Evolutionary conservation across 371 early-diverging fungal genomes (phyloP).

Genomic region (Apophysomyces elegans): DNA sequence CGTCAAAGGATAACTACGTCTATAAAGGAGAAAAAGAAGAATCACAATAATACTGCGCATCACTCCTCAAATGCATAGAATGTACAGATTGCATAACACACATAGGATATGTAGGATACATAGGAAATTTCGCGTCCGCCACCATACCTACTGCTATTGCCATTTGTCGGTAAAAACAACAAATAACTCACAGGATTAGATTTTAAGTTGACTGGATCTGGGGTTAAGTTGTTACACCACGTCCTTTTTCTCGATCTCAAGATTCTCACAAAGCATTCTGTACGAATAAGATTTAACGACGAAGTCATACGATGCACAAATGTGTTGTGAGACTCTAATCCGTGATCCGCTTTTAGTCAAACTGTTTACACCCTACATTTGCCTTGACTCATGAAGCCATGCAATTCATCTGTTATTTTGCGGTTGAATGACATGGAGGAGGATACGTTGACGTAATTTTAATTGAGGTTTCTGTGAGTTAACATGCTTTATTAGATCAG

Average conservation of each 20-base stretch:
- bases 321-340: slow-evolving; percentile 3
- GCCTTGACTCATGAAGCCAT: too few species aligned
- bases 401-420: too few species aligned
- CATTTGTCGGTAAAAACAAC: background rate
- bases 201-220: background rate
- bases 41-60: too few species aligned
- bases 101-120: too few species aligned
- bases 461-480: too few species aligned
- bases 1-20: too few species aligned
- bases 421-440: too few species aligned
- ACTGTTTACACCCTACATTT: too few species aligned
- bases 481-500: too few species aligned
- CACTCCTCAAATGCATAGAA: background rate
- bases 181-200: background rate
- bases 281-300: background rate
- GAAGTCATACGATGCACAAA: background rate
- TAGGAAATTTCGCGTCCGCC: too few species aligned
- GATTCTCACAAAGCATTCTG: slow-evolving; percentile 1
- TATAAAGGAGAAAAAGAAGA: too few species aligned
- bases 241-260: slow-evolving; percentile 4
- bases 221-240: background rate
- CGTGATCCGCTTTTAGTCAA: background rate
- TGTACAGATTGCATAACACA: background rate
- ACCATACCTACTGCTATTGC: background rate
- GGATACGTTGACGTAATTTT: too few species aligned